Evolutionary conservation across 164 flowering plant genomes (phyloP), one percentile per base, ranked within the genome.

Genomic region (Magnolia officinalis): DNA sequence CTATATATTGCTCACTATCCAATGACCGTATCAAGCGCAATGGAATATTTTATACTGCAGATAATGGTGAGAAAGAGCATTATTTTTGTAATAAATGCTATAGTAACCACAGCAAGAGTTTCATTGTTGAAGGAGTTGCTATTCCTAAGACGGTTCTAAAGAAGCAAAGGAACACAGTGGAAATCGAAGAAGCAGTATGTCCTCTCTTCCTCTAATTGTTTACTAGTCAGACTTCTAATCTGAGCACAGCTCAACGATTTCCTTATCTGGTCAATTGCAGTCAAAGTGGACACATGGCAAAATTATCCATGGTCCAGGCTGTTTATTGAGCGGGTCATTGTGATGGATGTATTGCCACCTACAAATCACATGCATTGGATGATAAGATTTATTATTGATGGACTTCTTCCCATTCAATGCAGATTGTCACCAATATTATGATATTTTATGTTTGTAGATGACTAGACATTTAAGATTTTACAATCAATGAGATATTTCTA

Each of bases 81-180:
- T 67, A 45, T 23, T 80, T 80, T 21, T 80, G 81, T 59, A 73
- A 67, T 59, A 64, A 72, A 58, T 80, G 81, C 73, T 80, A 80
- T 68, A 80, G 16, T 23, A 11, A 5, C 20, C 73, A 68, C 0
- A 51, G 63, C 6, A 70, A 76, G 18, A 72, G 21, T 24, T 64
- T 80, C 68, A 67, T 31, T 16, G 70, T 76, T 80, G 72, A 68
- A 18, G 79, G 78, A 19, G 16, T 58, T 73, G 8, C 29, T 29
- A 20, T 76, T 58, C 18, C 59, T 29, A 72, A 80, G 67, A 67
- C 50, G 45, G 67, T 8, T 49, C 73, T 78, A 23, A 65, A 61
- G 31, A 75, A 55, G 78, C 71, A 72, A 69, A 80, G 71, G 76
- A 76, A 79, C 72, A 75, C 75, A 67, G 78, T 75, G 29, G 68